phyloP scores from a whole-genome alignment of 2,329 filamentous ascomycete species.

The Dichotomopilus funicola region DNA sequence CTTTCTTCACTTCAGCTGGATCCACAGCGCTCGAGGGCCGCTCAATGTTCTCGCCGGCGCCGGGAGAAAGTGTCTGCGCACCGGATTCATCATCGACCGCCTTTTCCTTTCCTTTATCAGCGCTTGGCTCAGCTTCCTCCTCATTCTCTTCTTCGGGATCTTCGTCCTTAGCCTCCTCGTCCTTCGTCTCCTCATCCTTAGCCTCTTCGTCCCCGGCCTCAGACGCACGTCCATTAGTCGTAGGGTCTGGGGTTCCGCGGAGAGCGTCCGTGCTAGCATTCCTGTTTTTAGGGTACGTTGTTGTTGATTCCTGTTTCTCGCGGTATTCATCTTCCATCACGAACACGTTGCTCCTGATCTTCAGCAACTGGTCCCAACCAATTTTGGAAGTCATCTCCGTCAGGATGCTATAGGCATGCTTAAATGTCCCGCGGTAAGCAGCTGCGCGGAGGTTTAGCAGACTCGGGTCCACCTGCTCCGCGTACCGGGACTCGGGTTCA shows the following conservation, averaged over 20 bases:
- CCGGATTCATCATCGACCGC: slow-evolving; percentile 24
- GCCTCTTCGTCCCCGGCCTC: slow-evolving; percentile 26
- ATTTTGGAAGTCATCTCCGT: slow-evolving; percentile 96
- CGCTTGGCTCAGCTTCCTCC: background rate
- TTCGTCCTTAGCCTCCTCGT: slow-evolving; percentile 12
- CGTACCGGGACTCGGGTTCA: slow-evolving; percentile 71
- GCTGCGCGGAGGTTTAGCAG: slow-evolving; percentile 80
- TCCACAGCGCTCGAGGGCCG: slow-evolving; percentile 74
- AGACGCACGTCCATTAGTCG: slow-evolving; percentile 37
- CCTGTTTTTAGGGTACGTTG: slow-evolving; percentile 46
- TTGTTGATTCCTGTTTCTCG: slow-evolving; percentile 63
- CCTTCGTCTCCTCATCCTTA: slow-evolving; percentile 28
- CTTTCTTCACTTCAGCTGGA: slow-evolving; percentile 64
- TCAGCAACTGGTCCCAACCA: slow-evolving; percentile 93
- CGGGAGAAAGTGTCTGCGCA: slow-evolving; percentile 28
- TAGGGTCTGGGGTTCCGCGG: slow-evolving; percentile 60
- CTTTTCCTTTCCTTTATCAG: slow-evolving; percentile 25
- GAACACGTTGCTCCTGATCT: slow-evolving; percentile 92
- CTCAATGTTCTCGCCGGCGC: slow-evolving; percentile 49
- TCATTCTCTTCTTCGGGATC: slow-evolving; percentile 15
- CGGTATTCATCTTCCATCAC: slow-evolving; percentile 99
- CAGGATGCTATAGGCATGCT: slow-evolving; percentile 86
- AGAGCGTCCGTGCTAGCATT: slow-evolving; percentile 76
- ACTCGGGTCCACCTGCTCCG: slow-evolving; percentile 81
- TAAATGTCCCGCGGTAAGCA: slow-evolving; percentile 88